These are phyloP conservation scores for Populus pruinosa DNA, from an alignment of 345 rosid genomes.

Conservation along the genomic window DNA sequence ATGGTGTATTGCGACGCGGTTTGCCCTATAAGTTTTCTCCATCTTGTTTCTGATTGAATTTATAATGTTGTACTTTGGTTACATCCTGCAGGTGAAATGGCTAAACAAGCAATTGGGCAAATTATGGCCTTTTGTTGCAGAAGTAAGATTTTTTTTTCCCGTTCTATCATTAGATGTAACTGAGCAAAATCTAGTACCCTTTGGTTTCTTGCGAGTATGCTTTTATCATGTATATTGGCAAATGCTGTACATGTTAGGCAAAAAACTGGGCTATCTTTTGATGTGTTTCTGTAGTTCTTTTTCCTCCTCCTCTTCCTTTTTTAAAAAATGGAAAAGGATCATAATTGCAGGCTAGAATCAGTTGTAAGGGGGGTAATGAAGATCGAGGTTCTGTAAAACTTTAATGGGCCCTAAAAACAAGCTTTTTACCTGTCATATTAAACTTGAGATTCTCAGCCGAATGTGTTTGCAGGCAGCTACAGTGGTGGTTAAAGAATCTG, in stretches of 20 bases:
- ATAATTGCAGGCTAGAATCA: too few relatives aligned
- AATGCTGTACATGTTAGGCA: background rate
- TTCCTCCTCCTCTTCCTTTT: background rate
- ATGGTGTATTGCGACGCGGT: background rate
- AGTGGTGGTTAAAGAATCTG: slow-evolving; percentile 84
- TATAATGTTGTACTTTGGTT: slow-evolving; percentile 8
- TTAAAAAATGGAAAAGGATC: background rate
- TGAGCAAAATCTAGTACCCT: background rate
- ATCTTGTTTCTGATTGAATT: background rate
- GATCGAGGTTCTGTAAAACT: too few relatives aligned
- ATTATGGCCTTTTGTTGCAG: slow-evolving; percentile 97
- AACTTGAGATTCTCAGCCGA: slow-evolving; percentile 20
- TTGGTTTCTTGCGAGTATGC: background rate
- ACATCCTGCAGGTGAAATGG: slow-evolving; percentile 85
- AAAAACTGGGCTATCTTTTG: background rate
- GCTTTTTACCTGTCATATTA: slow-evolving; percentile 3
- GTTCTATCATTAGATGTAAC: slow-evolving; percentile 7
- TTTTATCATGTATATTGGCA: background rate
- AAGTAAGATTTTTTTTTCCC: slow-evolving; percentile 47
- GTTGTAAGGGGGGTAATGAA: too few relatives aligned
- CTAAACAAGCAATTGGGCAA: slow-evolving; percentile 87
- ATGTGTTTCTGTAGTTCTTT: too few relatives aligned
- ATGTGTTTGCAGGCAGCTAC: slow-evolving; percentile 75
- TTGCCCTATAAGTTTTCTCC: background rate
- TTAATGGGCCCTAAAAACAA: too few relatives aligned